Percentiles rank a stretch among this genome's conserved stretches.
phyloP scores from a whole-genome alignment of 208 protist species.

The Acanthamoeba castellanii region DNA sequence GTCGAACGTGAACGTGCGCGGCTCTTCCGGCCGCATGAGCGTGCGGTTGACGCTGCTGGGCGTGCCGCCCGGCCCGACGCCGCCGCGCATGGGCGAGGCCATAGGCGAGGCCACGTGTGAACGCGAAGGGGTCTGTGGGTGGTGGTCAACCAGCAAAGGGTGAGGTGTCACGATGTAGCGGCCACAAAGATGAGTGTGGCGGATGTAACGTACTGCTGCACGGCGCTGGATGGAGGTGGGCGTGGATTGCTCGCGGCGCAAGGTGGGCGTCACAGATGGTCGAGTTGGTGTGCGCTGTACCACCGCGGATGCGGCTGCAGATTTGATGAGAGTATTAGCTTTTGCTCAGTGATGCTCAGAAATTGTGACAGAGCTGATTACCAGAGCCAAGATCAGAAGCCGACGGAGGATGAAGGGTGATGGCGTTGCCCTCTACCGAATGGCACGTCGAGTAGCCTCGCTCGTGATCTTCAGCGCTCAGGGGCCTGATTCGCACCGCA shows the following conservation, averaged over 20 bases:
- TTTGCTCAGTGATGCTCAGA: not conserved
- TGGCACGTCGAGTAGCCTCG: not conserved
- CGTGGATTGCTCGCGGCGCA: slow-evolving; percentile 4
- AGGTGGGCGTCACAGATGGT: not conserved
- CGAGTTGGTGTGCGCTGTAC: not conserved
- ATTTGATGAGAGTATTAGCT: not conserved
- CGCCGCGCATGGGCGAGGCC: slow-evolving; percentile 40
- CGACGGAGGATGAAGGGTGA: not conserved
- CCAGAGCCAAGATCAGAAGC: not conserved
- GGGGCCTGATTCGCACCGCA: slow-evolving; percentile 18
- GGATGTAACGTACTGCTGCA: not conserved
- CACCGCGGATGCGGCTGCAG: not conserved
- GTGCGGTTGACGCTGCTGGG: slow-evolving; percentile 39
- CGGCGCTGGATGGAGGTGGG: not conserved
- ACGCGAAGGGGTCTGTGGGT: not conserved
- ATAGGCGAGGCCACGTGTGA: not conserved
- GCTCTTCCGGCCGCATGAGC: slow-evolving; percentile 21
- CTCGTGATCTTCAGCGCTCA: slow-evolving; percentile 46
- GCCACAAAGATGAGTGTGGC: not conserved
- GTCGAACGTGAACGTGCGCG: slow-evolving; percentile 68
- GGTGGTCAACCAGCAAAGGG: not conserved
- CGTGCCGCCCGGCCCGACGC: not conserved
- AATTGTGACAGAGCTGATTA: not conserved
- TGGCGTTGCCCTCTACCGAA: not conserved
- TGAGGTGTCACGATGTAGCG: not conserved